Evolutionary conservation across 129 eudicot species (phyloP), one percentile per base, ranked within the genome.

Genomic region (Cynara cardunculus): DNA sequence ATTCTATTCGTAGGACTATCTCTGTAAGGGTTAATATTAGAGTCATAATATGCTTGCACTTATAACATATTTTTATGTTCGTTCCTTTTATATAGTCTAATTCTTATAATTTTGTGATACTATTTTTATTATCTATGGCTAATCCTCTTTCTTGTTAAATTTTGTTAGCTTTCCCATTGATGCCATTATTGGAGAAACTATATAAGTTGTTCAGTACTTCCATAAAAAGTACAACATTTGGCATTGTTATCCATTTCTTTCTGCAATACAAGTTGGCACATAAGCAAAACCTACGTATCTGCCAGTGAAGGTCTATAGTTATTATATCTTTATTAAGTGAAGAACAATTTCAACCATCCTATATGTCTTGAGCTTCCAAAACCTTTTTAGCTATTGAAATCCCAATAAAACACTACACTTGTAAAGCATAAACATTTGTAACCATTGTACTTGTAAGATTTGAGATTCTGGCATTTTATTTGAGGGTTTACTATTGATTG

Each of bases 221-320:
- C 79, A 74, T 0, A 27, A 81, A 44, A 86, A 73, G 68, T 88
- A 93, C 83, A 78, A 88, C 11, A 69, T 86, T 5, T 5, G 14
- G 1, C 86, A 89, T 19, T 65, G 69, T 6, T 86, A 32, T 78
- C 85, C 85, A 0, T 12, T 19, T 11, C 89, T 86, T 81, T 97
- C 92, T 49, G 97, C 91, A 19, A 59, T 89, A 56, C 87, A 84
- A 49, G 82, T 84, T 25, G 91, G 97, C 74, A 77, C 79, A 18
- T 91, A 84, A 13, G 83, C 90, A 16, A 92, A 82, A 27, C 90
- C n/a, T n/a, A 78, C 71, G 0, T 90, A 88, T 77, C 25, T 95
- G 22, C 97, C 97, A 0, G 87, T 93, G n/a, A n/a, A n/a, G n/a
- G 90, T 32, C 6, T 32, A 32, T 32, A 32, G 37, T 4, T 32